Base-by-base conservation (phyloP, 306 rosid genomes). In the Cicer judaicum region DNA sequence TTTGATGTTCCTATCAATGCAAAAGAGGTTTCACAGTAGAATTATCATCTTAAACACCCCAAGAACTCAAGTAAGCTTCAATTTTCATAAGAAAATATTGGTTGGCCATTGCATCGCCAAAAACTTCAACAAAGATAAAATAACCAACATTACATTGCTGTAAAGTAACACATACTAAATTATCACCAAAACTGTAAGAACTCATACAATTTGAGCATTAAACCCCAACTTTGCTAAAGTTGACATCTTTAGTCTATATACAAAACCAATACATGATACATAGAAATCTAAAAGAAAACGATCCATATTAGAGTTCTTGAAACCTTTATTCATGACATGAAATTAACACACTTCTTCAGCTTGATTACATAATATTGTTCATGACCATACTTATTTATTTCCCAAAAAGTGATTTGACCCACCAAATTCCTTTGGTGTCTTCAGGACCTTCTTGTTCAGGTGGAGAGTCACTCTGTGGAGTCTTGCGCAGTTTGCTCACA, bases 341-440 rank as follows among this genome's bases (percentile, higher is more conserved):
- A 60, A 47, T 34, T 10, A 6, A 21, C 36, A 21, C 64, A 41
- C 64, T 43, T 55, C 8, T 66, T 57, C 13, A 77, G 44, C 70
- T 36, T 42, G 52, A 68, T 24, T 12, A 69, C 39, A 41, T 10
- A 7, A 62, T 2, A 10, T 29, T 5, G 34, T 54, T 2, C 46
- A 29, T 3, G 36, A 29, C 36, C 36, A 46, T 5, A 16, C 18
- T 11, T 38, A 3, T 63, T 15, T 67, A 67, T 74, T 78, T 86
- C 78, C 95, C 92, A 0, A 87, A 1, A 42, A 91, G 3, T 82
- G 97, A 87, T 64, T 87, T 89, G 84, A 91, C 0, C 95, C 95
- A 91, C 97, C 97, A 91, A 41, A 86, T 14, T 67, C 97, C 92
- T 87, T 84, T 89, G 68, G 91, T 89, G 82, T 91, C 97, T 63